Evolutionary conservation across 2,329 filamentous ascomycete genomes (phyloP), one percentile per base, ranked within the genome.

Genomic region (Calycina marina): DNA sequence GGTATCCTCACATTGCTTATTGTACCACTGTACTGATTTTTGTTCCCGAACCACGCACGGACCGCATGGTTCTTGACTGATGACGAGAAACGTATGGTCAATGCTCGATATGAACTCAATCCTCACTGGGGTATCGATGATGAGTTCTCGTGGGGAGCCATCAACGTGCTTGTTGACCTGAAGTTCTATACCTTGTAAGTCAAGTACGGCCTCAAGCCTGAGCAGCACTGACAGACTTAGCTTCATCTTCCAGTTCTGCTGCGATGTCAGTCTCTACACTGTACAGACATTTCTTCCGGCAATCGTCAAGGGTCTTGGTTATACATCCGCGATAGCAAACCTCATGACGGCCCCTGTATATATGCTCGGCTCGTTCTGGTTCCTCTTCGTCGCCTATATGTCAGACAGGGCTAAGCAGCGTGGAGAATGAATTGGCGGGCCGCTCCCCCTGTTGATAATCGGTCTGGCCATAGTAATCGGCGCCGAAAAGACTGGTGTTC

Each of bases 271-370:
- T 17, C 30, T 37, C 11, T 71, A 68, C 43, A 67, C 66, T n/a
- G 70, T 72, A 48, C 63, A 59, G 40, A 71, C 65, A 6, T 72
- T 72, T 45, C 51, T 71, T 4, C 69, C 69, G 2, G 61, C 61
- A 2, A 72, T 74, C 40, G 55, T 72, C 29, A 54, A 58, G 25
- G 56, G 55, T 18, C 61, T 70, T 48, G 65, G 66, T 3, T 70
- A 67, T 42, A 49, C 55, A 22, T 57, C 56, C n/a, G 51, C 69
- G 13, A 53, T 63, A 41, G 60, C 62, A 8, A 65, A 72, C 35
- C 61, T 65, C 20, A 52, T 72, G 18, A 71, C 65, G 4, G 63
- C 72, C 1, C 68, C 68, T 0, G 64, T 71, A n/a, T 72, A 67
- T 40, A 46, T 67, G 10, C 60, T 61, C 36, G 65, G 62, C 3